Base-by-base conservation (phyloP, 805 yeast genomes). In the Candida silvatica region DNA sequence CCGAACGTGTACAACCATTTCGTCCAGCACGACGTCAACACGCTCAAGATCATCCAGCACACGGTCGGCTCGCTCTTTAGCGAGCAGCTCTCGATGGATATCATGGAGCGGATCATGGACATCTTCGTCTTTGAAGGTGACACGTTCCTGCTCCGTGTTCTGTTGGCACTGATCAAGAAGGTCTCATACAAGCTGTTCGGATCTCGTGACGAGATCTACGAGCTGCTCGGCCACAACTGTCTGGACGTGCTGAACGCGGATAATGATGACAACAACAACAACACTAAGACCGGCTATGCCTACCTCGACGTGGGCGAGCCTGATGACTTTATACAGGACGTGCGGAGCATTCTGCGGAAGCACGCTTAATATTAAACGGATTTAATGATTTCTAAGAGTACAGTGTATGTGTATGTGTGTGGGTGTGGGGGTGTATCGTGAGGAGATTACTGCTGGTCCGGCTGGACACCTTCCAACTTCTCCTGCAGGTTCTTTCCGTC, bases 41-140 rank as follows among this genome's bases (percentile, higher is more conserved):
- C 77, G 3, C 37, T 56, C 3, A 65, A 59, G 4, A 68, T 69
- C 36, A 50, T 79, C 5, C 61, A 56, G 17, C 59, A 66, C 3
- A 45, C 74, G 34, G 42, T 76, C 3, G 46, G 69, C 16, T 56
- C 64, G 8, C 40, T 75, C 15, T 71, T 77, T 46, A 49, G 76
- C 2, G 56, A 61, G 33, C 60, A 65, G 18, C 47, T 77, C 29
- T 49, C 62, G 9, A 53, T 71, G 31, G 78, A 76, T 23, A 52
- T 67, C 1, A 51, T 70, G 6, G 57, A 66, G 18, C 64, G 74
- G 12, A 43, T 80, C 5, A 46, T 80, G 40, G 88, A 80, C 49
- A 59, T 79, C 4, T 66, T 66, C 49, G 49, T 77, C 8, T 77
- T 77, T 49, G 85, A 78, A 48, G 77, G 79, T 6, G 82, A 74